These are phyloP conservation scores for Marasmius fiardii DNA, from an alignment of 1,284 basidiomycete genomes.

Conservation along the genomic window DNA sequence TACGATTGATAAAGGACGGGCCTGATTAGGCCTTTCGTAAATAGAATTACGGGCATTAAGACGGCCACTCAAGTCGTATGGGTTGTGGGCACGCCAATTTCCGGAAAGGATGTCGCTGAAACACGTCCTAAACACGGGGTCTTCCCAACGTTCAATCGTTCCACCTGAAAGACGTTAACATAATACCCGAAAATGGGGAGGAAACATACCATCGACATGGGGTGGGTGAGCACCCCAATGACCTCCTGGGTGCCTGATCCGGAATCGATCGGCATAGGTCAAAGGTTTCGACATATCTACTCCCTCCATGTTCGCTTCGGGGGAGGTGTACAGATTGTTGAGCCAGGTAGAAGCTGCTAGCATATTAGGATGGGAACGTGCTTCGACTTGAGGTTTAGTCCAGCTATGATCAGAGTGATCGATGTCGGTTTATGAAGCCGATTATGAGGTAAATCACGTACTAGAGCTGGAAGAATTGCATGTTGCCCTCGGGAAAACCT, in stretches of 20 bases:
- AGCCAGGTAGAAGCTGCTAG: slow-evolving; percentile 59
- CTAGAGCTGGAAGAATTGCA: slow-evolving; percentile 9
- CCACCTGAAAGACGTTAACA: slow-evolving; percentile 46
- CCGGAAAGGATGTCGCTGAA: slow-evolving; percentile 68
- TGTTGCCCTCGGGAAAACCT: slow-evolving; percentile 10
- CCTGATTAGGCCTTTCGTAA: slow-evolving; percentile 58
- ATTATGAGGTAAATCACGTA: not conserved
- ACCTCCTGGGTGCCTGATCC: slow-evolving; percentile 75
- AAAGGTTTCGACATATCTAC: slow-evolving; percentile 70
- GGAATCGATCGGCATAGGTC: slow-evolving; percentile 79
- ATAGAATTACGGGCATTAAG: slow-evolving; percentile 58
- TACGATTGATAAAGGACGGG: slow-evolving; percentile 18
- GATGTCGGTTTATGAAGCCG: not conserved
- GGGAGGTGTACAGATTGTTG: slow-evolving; percentile 57
- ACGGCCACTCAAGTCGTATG: slow-evolving; percentile 63
- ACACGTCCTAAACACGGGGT: slow-evolving; percentile 61
- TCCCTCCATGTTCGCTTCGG: slow-evolving; percentile 34
- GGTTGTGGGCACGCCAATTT: slow-evolving; percentile 69
- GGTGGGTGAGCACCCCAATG: slow-evolving; percentile 68
- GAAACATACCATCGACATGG: slow-evolving; percentile 66
- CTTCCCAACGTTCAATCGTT: slow-evolving; percentile 84
- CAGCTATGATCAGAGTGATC: slow-evolving; percentile 39
- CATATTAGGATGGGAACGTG: slow-evolving; percentile 74
- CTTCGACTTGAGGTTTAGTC: slow-evolving; percentile 68
- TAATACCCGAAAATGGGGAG: not conserved